Evolutionary conservation across 306 rosid species (phyloP).

Genomic region (Ceratonia siliqua): DNA sequence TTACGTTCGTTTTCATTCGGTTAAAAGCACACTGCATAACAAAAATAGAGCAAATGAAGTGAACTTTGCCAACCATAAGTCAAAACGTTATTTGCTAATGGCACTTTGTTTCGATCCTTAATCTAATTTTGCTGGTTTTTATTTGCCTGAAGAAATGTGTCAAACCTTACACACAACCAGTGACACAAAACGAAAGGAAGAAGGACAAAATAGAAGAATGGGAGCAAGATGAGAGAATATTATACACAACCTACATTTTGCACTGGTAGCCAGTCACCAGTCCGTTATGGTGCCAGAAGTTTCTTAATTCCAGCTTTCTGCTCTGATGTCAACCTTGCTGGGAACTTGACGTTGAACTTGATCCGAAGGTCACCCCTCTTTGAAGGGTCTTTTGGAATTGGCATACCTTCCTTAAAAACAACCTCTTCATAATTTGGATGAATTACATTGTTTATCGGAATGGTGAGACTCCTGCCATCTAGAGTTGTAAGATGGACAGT

Average conservation of each 20-base stretch:
- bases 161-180: conserved; percentile 20
- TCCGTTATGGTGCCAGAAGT: conserved; percentile 38
- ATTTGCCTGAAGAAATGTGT: background rate
- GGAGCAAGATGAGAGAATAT: background rate
- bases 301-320: conserved; percentile 60
- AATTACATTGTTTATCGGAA: conserved; percentile 55
- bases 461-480: conserved; percentile 70
- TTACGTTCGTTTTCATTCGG: too few relatives aligned
- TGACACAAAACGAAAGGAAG: conserved; percentile 29
- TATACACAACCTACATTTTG: conserved; percentile 35
- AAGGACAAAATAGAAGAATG: background rate
- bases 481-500: conserved; percentile 61
- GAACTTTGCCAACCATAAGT: background rate
- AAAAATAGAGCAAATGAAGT: background rate
- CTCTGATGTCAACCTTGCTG: conserved; percentile 51
- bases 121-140: conserved; percentile 12
- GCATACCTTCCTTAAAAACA: conserved; percentile 81
- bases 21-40: background rate
- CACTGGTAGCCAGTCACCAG: background rate
- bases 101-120: background rate
- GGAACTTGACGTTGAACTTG: conserved; percentile 66
- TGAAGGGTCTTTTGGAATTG: conserved; percentile 75
- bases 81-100: conserved; percentile 7
- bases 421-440: conserved; percentile 74
- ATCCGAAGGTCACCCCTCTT: conserved; percentile 76